phyloP scores from a whole-genome alignment of 768 basidiomycete genomes.

The Pisolithus marmoratus region DNA sequence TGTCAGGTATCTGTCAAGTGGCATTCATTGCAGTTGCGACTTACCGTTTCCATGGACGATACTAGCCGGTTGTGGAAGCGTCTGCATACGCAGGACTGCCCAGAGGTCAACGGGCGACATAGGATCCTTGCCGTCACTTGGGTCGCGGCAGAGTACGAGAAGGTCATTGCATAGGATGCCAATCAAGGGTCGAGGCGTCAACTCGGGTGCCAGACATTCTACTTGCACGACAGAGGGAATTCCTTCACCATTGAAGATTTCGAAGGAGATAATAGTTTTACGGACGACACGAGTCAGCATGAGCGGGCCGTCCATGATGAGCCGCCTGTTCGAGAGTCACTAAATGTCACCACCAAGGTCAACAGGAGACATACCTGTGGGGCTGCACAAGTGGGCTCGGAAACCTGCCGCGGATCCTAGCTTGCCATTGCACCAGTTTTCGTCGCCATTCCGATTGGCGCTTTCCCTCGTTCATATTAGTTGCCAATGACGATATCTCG shows the following conservation, averaged over 20 bases:
- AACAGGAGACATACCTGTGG: conserved; percentile 60
- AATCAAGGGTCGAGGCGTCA: conserved; percentile 71
- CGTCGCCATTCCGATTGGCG: conserved; percentile 89
- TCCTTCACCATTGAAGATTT: conserved; percentile 71
- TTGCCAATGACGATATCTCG: conserved; percentile 85
- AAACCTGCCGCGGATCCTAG: conserved; percentile 84
- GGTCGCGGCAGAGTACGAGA: conserved; percentile 85
- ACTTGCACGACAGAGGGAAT: conserved; percentile 81
- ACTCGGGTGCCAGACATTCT: conserved; percentile 83
- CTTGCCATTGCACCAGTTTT: conserved; percentile 87
- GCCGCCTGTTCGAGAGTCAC: conserved; percentile 46
- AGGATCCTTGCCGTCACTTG: conserved; percentile 74
- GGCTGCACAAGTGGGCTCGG: conserved; percentile 98
- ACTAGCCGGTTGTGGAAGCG: conserved; percentile 82
- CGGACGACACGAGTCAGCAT: conserved; percentile 86
- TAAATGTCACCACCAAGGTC: conserved; percentile 2
- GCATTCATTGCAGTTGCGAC: conserved; percentile 6
- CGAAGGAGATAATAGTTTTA: conserved; percentile 76
- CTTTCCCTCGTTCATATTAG: conserved; percentile 98
- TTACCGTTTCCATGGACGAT: conserved; percentile 84
- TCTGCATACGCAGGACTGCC: conserved; percentile 96
- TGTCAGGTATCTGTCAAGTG: conserved; percentile 3
- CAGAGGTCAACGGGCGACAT: conserved; percentile 81
- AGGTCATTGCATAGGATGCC: conserved; percentile 92
- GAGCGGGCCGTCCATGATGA: conserved; percentile 89